A percentile compares a stretch with the other conserved stretches of the same genome.
Conservation (phyloP, 805 yeast genomes). For the Lachancea kluyveri region DNA sequence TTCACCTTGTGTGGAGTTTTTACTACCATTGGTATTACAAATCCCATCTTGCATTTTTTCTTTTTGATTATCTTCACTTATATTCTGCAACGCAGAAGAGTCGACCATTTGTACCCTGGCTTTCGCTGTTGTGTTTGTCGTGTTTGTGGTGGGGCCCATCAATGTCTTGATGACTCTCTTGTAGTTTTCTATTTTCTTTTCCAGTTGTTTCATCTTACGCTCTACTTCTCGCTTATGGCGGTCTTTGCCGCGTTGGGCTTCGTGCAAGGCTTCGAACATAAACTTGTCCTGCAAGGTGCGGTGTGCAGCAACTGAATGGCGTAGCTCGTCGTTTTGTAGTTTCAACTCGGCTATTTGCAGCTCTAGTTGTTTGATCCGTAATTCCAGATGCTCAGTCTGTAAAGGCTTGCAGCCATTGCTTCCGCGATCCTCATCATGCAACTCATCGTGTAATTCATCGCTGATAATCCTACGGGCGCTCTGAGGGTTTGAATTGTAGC, state of each 20-base stretch:
- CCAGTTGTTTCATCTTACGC: slow-evolving; percentile 24
- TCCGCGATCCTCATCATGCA: slow-evolving; percentile 3
- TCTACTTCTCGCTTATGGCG: slow-evolving; percentile 14
- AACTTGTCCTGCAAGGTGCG: slow-evolving; percentile 23
- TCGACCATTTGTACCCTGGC: slow-evolving; percentile 7
- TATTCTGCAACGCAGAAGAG: slow-evolving; percentile 5
- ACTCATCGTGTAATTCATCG: slow-evolving; percentile 1
- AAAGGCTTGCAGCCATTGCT: too few species aligned
- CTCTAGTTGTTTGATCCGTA: slow-evolving; percentile 29
- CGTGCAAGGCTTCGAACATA: slow-evolving; percentile 17
- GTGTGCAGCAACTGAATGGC: slow-evolving; percentile 23
- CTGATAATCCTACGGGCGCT: slow-evolving; percentile 1
- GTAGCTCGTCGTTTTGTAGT: slow-evolving; percentile 29
- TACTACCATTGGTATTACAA: too few species aligned
- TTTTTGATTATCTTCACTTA: too few species aligned
- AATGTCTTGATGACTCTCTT: slow-evolving; percentile 20
- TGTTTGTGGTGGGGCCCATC: slow-evolving; percentile 6
- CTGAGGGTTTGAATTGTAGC: slow-evolving; percentile 4
- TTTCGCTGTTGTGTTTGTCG: slow-evolving; percentile 7
- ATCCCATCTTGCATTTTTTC: too few species aligned
- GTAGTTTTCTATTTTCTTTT: slow-evolving; percentile 26
- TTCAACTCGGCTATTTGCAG: slow-evolving; percentile 28
- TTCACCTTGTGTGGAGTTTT: too few species aligned
- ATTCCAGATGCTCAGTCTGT: slow-evolving; percentile 15
- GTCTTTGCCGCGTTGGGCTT: slow-evolving; percentile 12